Base-by-base conservation (phyloP, 2,329 filamentous ascomycete species). In the Sporothrix curviconia region DNA sequence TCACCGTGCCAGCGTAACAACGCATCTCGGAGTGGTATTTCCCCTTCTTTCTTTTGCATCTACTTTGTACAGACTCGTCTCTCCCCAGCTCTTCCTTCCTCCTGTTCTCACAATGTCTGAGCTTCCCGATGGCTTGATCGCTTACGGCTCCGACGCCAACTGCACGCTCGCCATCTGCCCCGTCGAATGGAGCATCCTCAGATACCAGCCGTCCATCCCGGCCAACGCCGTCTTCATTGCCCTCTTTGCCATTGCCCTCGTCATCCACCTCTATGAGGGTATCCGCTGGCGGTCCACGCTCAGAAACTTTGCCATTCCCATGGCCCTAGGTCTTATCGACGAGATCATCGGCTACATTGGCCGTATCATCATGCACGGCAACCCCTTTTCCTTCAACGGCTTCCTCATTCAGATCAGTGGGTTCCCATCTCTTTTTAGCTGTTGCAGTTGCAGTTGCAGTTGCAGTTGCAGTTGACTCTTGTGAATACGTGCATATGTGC, bases 361-460 rank as follows among this genome's bases (percentile, higher is more conserved):
- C 2, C 76, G 85, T 11, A 72, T 86, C 53, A 66, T 83, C 64
- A 71, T 84, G 59, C 76, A 78, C 61, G 60, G 76, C 44, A 80
- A 87, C 63, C 81, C 83, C 0, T 87, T 84, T 65, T 73, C 67
- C 49, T 78, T 84, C 65, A 66, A 66, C 12, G 81, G 77, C 7
- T 89, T 88, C 66, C 76, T 87, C 66, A 76, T 86, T n/a, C 82
- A 88, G 66, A 85, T 86, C 61, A 72, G 79, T 80, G 65, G 49
- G 75, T 69, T n/a, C n/a, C n/a, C n/a, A n/a, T n/a, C n/a, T n/a
- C n/a, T n/a, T n/a, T n/a, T n/a, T n/a, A n/a, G n/a, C n/a, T n/a
- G n/a, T n/a, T n/a, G n/a, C n/a, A n/a, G n/a, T n/a, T n/a, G n/a
- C n/a, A n/a, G n/a, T n/a, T n/a, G n/a, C n/a, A n/a, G n/a, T n/a